Evolutionary conservation across 805 yeast species (phyloP).

Genomic region (Saccharomycopsis schoenii): DNA sequence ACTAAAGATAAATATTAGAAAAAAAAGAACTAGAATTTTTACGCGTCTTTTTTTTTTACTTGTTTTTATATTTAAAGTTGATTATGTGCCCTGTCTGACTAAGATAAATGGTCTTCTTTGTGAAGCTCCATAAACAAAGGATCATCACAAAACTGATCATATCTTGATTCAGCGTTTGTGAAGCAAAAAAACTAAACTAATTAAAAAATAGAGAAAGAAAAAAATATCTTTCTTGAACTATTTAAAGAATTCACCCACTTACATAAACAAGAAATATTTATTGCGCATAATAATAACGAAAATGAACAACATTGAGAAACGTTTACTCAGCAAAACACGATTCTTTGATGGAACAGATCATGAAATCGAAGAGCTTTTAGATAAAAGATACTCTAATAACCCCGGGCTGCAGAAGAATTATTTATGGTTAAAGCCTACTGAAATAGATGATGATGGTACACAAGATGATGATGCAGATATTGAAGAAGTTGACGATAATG

Average conservation of each 20-base stretch:
- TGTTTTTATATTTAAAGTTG: background rate
- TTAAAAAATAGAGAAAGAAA: too few species aligned
- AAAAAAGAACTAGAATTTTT: too few species aligned
- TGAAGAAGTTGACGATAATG: background rate
- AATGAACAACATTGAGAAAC: slow-evolving; percentile 13
- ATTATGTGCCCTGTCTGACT: background rate
- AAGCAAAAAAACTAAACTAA: too few species aligned
- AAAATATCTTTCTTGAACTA: too few species aligned
- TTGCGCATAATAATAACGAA: background rate
- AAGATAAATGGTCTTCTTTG: background rate
- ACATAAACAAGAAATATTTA: background rate
- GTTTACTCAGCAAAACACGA: slow-evolving; percentile 14
- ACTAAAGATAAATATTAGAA: too few species aligned
- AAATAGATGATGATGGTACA: background rate
- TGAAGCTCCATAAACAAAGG: too few species aligned
- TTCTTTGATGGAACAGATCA: slow-evolving; percentile 10
- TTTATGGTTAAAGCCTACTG: slow-evolving; percentile 15
- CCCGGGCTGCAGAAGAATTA: slow-evolving; percentile 13
- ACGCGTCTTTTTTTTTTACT: background rate
- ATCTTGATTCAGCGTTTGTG: too few species aligned
- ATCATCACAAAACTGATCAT: background rate
- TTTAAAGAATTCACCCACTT: too few species aligned
- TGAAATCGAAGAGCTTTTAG: slow-evolving; percentile 15
- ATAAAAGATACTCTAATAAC: slow-evolving; percentile 11
- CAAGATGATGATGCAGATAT: background rate